Evolutionary conservation across 2,329 filamentous ascomycete species (phyloP).

Genomic region (Sporothrix curviconia): DNA sequence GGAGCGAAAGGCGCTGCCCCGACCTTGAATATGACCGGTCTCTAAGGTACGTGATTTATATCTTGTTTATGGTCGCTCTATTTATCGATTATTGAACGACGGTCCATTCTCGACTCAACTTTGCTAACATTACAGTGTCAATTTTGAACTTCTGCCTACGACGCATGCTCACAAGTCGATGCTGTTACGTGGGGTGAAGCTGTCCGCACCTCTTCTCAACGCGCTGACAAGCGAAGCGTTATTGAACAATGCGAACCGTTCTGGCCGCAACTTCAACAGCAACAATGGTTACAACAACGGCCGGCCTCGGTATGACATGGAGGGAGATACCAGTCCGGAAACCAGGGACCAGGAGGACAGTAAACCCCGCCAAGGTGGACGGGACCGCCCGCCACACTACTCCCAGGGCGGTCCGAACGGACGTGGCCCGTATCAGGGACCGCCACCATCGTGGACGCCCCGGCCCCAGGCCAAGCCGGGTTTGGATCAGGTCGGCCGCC

Average conservation of each 20-base stretch:
- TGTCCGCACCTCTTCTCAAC: conserved; percentile 66
- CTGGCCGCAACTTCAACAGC: conserved; percentile 50
- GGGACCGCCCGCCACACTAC: conserved; percentile 9
- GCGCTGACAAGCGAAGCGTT: conserved; percentile 69
- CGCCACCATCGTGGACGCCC: conserved; percentile 34
- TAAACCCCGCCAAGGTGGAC: conserved; percentile 19
- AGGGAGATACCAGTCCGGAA: conserved; percentile 37
- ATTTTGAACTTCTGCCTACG: conserved; percentile 74
- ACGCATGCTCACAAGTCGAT: conserved; percentile 82
- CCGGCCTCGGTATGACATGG: conserved; percentile 2
- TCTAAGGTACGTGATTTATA: conserved; percentile 55
- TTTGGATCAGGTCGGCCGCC: conserved; percentile 40
- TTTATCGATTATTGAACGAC: too few relatives aligned
- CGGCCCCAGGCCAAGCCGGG: conserved; percentile 37
- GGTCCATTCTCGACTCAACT: too few relatives aligned
- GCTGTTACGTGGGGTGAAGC: conserved; percentile 76
- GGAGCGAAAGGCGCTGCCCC: conserved; percentile 62
- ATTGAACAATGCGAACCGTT: conserved; percentile 56
- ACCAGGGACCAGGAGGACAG: conserved; percentile 37
- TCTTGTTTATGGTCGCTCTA: not conserved
- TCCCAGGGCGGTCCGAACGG: conserved; percentile 17
- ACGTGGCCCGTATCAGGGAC: conserved; percentile 21
- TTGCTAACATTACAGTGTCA: conserved; percentile 52
- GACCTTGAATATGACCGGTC: conserved; percentile 79
- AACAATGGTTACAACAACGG: not conserved